These are phyloP conservation scores for Calonectria naviculata DNA, from an alignment of 2,329 filamentous ascomycete species.

Conservation along the genomic window DNA sequence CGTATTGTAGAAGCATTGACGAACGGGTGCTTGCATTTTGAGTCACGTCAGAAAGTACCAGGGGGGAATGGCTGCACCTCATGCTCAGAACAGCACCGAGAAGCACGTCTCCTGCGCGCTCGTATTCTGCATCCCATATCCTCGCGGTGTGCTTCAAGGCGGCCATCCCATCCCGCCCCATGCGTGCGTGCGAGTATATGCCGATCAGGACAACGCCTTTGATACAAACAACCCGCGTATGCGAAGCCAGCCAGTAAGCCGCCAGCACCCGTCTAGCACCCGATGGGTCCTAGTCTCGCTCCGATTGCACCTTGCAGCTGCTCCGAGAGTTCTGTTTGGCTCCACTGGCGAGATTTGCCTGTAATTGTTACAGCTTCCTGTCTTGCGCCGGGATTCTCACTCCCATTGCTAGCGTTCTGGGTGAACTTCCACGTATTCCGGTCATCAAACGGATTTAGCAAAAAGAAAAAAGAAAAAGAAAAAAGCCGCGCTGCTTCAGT, in stretches of 20 bases:
- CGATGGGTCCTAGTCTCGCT: conserved; percentile 32
- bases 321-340: conserved; percentile 41
- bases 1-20: conserved; percentile 58
- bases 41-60: conserved; percentile 46
- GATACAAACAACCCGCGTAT: conserved; percentile 2
- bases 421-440: conserved; percentile 26
- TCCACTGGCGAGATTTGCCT: conserved; percentile 40
- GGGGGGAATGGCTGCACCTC: conserved; percentile 26
- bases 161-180: conserved; percentile 7
- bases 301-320: conserved; percentile 26
- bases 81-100: conserved; percentile 37
- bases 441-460: conserved; percentile 20
- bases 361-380: conserved; percentile 45
- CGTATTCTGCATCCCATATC: conserved; percentile 22
- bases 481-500: conserved; percentile 28
- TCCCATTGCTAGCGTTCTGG: conserved; percentile 18
- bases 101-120: conserved; percentile 19
- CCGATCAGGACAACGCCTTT: conserved; percentile 26
- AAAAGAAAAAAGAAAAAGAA: too few species aligned
- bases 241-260: background rate
- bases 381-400: conserved; percentile 36
- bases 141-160: conserved; percentile 22
- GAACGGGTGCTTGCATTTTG: conserved; percentile 61
- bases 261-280: background rate
- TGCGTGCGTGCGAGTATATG: conserved; percentile 4